Evolutionary conservation across 2,329 filamentous ascomycete species (phyloP).

Genomic region (Diaporthe longicolla): DNA sequence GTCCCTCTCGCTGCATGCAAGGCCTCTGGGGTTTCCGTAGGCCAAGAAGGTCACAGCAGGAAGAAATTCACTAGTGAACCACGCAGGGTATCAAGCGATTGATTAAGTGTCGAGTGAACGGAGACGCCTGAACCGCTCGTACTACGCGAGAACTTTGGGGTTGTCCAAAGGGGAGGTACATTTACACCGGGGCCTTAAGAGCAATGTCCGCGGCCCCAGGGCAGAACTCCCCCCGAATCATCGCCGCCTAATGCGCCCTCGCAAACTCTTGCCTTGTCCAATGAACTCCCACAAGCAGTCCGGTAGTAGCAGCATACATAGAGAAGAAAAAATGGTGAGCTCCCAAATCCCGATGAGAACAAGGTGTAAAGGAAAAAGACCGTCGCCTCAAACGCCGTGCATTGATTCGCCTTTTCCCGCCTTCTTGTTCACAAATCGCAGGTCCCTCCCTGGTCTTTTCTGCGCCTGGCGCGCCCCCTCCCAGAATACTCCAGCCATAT

Average conservation of each 20-base stretch:
- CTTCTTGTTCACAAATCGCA: conserved; percentile 5
- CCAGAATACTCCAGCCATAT: neutral
- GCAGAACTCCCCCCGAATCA: neutral
- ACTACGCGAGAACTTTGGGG: neutral
- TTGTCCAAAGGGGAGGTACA: neutral
- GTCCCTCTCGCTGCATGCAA: neutral
- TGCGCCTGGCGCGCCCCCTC: neutral
- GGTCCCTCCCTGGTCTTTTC: conserved; percentile 17
- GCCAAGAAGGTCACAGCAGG: conserved; percentile 13
- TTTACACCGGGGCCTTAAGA: neutral
- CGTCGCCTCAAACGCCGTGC: conserved; percentile 21
- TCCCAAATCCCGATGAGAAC: conserved; percentile 5
- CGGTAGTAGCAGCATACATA: neutral
- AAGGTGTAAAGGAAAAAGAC: neutral
- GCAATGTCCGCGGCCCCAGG: neutral
- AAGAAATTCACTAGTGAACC: conserved; percentile 1
- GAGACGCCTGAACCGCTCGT: conserved; percentile 2
- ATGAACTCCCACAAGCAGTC: neutral
- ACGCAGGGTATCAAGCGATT: conserved; percentile 17
- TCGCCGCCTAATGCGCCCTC: conserved; percentile 8
- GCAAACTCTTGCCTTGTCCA: conserved; percentile 23
- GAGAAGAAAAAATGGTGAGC: neutral
- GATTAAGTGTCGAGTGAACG: conserved; percentile 3
- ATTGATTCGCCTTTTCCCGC: conserved; percentile 22
- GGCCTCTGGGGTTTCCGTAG: neutral